Percentiles rank a stretch among this genome's conserved stretches.
Conservation (phyloP, 1,139 yeast species). For the Taiozyma sp. region DNA sequence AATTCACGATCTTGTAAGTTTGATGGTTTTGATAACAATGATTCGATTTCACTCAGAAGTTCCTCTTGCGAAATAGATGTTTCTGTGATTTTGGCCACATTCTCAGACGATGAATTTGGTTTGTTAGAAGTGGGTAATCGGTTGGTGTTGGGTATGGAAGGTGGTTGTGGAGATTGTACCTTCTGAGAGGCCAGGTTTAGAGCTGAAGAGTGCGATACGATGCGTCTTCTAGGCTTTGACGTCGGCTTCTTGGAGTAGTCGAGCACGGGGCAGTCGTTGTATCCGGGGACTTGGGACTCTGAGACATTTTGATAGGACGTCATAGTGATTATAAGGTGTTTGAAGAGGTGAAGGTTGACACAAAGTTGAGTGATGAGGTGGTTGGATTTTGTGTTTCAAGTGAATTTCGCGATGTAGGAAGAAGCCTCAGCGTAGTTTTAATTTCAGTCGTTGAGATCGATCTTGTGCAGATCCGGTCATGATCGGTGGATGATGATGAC, state of each 20-base stretch:
- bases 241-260: constrained; percentile 5
- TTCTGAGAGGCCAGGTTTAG: not conserved
- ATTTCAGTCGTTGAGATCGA: too few species aligned
- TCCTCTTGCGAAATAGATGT: not conserved
- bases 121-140: not conserved
- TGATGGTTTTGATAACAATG: not conserved
- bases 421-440: too few species aligned
- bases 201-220: not conserved
- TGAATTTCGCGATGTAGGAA: not conserved
- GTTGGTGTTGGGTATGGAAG: not conserved
- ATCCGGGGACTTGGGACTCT: constrained; percentile 23
- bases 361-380: not conserved
- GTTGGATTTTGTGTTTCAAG: not conserved
- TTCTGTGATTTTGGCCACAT: not conserved
- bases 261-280: constrained; percentile 24
- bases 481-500: too few species aligned
- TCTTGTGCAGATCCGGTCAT: too few species aligned
- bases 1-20: constrained; percentile 5
- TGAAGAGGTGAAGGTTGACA: not conserved
- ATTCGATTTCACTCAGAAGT: not conserved
- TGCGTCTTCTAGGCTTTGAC: not conserved
- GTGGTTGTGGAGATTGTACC: not conserved
- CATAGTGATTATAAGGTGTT: constrained; percentile 1
- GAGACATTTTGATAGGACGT: constrained; percentile 23
- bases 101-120: not conserved